Evolutionary conservation across 2,329 filamentous ascomycete genomes (phyloP), one percentile per base, ranked within the genome.

Genomic region (Phyllosticta paracitricarpa): DNA sequence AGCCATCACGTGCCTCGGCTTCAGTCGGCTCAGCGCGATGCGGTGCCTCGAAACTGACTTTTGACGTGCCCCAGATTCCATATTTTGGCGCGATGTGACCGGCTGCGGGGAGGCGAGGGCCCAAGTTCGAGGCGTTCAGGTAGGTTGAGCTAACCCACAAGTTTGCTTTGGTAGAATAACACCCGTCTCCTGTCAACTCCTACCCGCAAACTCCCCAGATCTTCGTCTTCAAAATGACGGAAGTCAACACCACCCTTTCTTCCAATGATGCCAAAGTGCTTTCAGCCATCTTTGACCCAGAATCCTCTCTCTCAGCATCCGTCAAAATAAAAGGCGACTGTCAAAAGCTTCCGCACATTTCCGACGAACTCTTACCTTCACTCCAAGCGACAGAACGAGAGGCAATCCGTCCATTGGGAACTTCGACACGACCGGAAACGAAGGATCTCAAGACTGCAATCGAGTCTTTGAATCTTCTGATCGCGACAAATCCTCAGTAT

Each of bases 401-500:
- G 69, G 68, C 77, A 53, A 78, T 76, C 30, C 74, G 80, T 63
- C 82, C 78, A 8, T 83, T 48, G 14, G 40, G 40, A n/a, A 48
- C 17, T 19, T 48, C 40, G 6, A n/a, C 40, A 17, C 17, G 40
- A 7, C 40, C 40, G 7, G 6, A 48, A 4, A 2, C 12, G n/a
- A 65, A 70, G 3, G 25, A 28, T 9, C 51, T 58, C 25, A 54
- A 58, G 22, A n/a, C 26, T n/a, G 68, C 70, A 1, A 63, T 70
- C 9, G 35, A 71, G 9, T 72, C 76, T 5, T 75, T 92, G 4
- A 78, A 80, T 30, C 69, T 72, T 2, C 77, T 91, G 33, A 82
- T 91, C 51, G 68, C 76, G 2, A 73, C 81, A 25, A 71, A 84
- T 59, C 86, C 88, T 2, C 73, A 76, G 33, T 92, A 92, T 72